phyloP scores from a whole-genome alignment of 2,329 filamentous ascomycete species.

The Alternaria angustiovoidea region DNA sequence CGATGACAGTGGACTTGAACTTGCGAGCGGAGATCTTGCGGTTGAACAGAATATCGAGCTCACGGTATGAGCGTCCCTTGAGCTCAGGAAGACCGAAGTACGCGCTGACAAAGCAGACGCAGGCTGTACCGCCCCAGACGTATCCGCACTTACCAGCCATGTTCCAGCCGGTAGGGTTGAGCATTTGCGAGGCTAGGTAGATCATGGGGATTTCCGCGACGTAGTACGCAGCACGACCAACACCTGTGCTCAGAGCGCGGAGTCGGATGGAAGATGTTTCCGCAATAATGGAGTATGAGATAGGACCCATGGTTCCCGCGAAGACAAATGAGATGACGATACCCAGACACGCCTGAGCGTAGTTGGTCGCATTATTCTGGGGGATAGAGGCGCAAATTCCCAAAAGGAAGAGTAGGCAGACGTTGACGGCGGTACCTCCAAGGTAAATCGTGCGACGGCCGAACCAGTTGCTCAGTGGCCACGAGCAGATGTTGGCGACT shows the following conservation, averaged over 20 bases:
- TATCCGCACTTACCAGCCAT: slow-evolving; percentile 45
- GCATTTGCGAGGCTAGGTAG: slow-evolving; percentile 64
- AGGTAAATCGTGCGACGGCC: slow-evolving; percentile 71
- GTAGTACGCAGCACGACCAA: slow-evolving; percentile 70
- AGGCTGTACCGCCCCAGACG: slow-evolving; percentile 54
- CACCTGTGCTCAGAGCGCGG: slow-evolving; percentile 67
- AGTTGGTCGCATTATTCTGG: slow-evolving; percentile 50
- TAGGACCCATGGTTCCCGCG: slow-evolving; percentile 68
- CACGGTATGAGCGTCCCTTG: slow-evolving; percentile 56
- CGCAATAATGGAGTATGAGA: slow-evolving; percentile 71
- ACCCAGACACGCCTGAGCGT: slow-evolving; percentile 68
- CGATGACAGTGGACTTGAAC: slow-evolving; percentile 64
- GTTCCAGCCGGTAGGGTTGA: slow-evolving; percentile 55
- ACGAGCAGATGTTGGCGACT: slow-evolving; percentile 70
- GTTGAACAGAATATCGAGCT: slow-evolving; percentile 57
- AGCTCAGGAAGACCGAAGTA: slow-evolving; percentile 64
- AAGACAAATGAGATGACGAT: slow-evolving; percentile 72
- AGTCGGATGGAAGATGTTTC: slow-evolving; percentile 72
- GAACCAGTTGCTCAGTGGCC: slow-evolving; percentile 70
- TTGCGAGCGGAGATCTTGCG: slow-evolving; percentile 61
- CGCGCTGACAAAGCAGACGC: slow-evolving; percentile 61
- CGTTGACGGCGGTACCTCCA: slow-evolving; percentile 64
- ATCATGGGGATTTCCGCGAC: slow-evolving; percentile 71
- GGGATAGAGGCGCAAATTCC: slow-evolving; percentile 66
- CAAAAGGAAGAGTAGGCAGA: slow-evolving; percentile 62